These are phyloP conservation scores for Clarireedia paspali DNA, from an alignment of 2,329 filamentous ascomycete species.

Conservation along the genomic window DNA sequence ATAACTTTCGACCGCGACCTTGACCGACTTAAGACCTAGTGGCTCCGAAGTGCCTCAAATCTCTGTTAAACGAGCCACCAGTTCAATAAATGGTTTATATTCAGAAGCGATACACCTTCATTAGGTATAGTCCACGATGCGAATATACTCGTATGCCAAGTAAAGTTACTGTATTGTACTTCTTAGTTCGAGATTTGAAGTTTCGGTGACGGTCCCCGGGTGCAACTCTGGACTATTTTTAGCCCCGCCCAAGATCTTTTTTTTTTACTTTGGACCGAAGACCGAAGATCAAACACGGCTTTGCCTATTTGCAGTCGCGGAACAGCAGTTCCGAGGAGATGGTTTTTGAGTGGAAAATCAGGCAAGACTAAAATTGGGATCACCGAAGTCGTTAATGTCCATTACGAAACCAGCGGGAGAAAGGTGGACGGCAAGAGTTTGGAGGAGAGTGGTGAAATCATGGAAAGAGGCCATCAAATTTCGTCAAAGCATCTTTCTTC, in stretches of 20 bases:
- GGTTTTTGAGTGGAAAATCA: too few species aligned
- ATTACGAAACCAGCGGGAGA: neutral
- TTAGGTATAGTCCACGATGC: neutral
- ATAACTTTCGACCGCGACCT: neutral
- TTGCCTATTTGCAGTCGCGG: slow-evolving; percentile 1
- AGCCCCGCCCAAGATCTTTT: neutral
- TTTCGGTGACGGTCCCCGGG: too few species aligned
- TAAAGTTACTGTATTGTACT: neutral
- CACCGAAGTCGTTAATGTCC: neutral
- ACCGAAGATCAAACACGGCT: slow-evolving; percentile 2
- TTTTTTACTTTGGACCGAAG: neutral
- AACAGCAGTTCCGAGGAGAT: neutral
- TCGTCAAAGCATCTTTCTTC: too few species aligned
- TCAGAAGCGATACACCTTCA: neutral
- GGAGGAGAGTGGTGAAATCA: too few species aligned
- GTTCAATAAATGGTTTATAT: neutral
- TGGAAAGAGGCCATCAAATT: too few species aligned
- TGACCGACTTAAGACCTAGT: neutral
- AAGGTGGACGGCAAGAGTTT: neutral
- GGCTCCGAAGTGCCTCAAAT: slow-evolving; percentile 5
- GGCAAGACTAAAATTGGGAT: slow-evolving; percentile 1
- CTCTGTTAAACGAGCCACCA: slow-evolving; percentile 1
- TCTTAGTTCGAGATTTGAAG: neutral
- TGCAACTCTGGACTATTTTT: neutral
- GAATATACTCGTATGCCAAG: neutral